phyloP scores from a whole-genome alignment of 176 grass and related monocot species.

The Miscanthus lutarioriparius region DNA sequence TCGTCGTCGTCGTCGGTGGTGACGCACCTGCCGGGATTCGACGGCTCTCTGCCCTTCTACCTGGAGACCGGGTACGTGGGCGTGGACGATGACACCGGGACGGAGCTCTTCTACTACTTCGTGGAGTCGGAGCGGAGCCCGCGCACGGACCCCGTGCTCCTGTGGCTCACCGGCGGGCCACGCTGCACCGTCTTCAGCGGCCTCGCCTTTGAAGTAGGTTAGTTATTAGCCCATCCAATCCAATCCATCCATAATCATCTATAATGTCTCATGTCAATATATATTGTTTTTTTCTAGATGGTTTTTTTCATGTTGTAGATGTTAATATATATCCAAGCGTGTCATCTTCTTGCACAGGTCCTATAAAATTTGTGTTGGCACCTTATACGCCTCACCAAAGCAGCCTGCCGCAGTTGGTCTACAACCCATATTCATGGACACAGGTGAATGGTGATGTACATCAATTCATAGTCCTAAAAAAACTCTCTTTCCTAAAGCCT shows the following conservation, averaged over 20 bases:
- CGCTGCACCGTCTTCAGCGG: slow-evolving; percentile 51
- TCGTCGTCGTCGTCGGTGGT: not conserved
- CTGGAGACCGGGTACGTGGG: slow-evolving; percentile 40
- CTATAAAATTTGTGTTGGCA: slow-evolving; percentile 25
- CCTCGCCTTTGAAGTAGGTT: slow-evolving; percentile 41
- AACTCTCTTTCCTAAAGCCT: not conserved
- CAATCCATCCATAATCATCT: too few relatives aligned
- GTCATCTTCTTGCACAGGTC: slow-evolving; percentile 28
- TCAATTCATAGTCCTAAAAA: not conserved
- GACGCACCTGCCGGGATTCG: slow-evolving; percentile 6
- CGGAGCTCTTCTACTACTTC: slow-evolving; percentile 81
- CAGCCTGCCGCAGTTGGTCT: not conserved
- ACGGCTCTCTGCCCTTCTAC: slow-evolving; percentile 24
- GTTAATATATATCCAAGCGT: too few relatives aligned
- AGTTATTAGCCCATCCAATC: too few relatives aligned
- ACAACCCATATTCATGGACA: slow-evolving; percentile 49
- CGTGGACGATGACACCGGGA: slow-evolving; percentile 47
- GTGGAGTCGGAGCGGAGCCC: slow-evolving; percentile 57
- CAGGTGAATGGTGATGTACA: slow-evolving; percentile 36
- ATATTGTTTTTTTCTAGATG: too few relatives aligned
- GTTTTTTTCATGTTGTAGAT: too few relatives aligned
- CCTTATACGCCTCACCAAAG: not conserved
- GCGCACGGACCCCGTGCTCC: slow-evolving; percentile 26
- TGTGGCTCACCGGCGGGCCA: slow-evolving; percentile 49
- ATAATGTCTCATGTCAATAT: too few relatives aligned